These are phyloP conservation scores for Saturnispora quitensis DNA, from an alignment of 805 yeast species.

Conservation along the genomic window DNA sequence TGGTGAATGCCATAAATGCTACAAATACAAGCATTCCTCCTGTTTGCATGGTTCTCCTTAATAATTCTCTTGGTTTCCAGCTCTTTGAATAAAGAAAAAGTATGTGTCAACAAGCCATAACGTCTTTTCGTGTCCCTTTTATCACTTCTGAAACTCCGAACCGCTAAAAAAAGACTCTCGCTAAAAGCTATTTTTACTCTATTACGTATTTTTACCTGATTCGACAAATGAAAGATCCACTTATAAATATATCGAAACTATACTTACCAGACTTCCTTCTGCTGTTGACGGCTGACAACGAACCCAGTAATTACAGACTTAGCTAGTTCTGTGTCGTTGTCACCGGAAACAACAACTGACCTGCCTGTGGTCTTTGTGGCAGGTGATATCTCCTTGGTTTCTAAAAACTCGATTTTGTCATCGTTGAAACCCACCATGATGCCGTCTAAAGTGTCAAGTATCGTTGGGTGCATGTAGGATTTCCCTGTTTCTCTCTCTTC, in stretches of 20 bases:
- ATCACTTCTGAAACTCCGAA: background rate
- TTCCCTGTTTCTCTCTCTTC: conserved; percentile 46
- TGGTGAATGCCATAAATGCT: background rate
- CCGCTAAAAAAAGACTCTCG: background rate
- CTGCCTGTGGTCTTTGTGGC: background rate
- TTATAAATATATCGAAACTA: background rate
- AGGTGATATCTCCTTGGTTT: conserved; percentile 10
- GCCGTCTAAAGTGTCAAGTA: conserved; percentile 40
- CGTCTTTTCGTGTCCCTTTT: background rate
- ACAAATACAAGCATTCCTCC: background rate
- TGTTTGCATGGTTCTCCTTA: background rate
- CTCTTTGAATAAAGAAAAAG: background rate
- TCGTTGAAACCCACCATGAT: conserved; percentile 53
- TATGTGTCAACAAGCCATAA: background rate
- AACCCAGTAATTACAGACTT: conserved; percentile 4
- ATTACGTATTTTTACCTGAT: background rate
- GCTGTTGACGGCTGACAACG: conserved; percentile 5
- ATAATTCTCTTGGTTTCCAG: background rate
- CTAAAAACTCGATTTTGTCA: conserved; percentile 36
- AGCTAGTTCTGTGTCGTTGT: conserved; percentile 1
- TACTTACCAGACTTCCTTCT: background rate
- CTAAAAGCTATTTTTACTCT: background rate
- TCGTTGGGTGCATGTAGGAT: conserved; percentile 41
- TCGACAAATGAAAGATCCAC: background rate
- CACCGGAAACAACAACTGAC: background rate